Percentiles rank a stretch among this genome's conserved stretches.
phyloP scores from a whole-genome alignment of 768 basidiomycete genomes.

The Boletus rubropictus region DNA sequence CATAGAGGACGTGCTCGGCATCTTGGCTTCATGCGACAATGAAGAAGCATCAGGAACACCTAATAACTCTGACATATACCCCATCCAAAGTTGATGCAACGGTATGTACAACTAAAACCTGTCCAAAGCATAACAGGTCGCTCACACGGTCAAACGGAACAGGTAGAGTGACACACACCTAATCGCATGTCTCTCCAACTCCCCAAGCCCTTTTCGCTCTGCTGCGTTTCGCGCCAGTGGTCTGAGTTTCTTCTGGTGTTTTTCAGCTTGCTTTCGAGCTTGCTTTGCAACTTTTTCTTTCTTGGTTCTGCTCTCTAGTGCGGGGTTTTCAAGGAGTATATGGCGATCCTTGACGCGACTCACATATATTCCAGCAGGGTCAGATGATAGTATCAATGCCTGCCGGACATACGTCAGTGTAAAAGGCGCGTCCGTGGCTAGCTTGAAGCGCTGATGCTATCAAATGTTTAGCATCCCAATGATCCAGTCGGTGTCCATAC shows the following conservation, averaged over 20 bases:
- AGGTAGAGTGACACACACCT: constrained; percentile 36
- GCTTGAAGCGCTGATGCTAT: constrained; percentile 34
- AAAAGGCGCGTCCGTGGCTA: constrained; percentile 43
- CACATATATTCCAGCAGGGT: constrained; percentile 55
- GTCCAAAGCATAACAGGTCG: neutral
- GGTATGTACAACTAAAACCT: constrained; percentile 73
- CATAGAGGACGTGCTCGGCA: too few species aligned
- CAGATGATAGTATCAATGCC: constrained; percentile 46
- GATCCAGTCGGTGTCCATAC: neutral
- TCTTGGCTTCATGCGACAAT: too few species aligned
- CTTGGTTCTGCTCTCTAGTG: constrained; percentile 47
- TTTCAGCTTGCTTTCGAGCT: constrained; percentile 38
- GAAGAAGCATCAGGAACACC: constrained; percentile 32
- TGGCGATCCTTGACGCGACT: constrained; percentile 63
- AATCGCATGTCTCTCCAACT: too few species aligned
- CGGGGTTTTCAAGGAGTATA: constrained; percentile 66
- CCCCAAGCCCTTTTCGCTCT: constrained; percentile 49
- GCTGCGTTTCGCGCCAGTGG: constrained; percentile 49
- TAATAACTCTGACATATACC: constrained; percentile 84
- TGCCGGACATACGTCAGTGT: constrained; percentile 58
- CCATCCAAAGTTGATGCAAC: constrained; percentile 78
- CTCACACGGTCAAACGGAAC: constrained; percentile 1
- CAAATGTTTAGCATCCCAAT: neutral
- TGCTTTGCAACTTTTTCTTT: constrained; percentile 48
- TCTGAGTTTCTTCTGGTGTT: constrained; percentile 41